These are phyloP conservation scores for Malus hybrid DNA, from an alignment of 331 rosid species.

Conservation along the genomic window DNA sequence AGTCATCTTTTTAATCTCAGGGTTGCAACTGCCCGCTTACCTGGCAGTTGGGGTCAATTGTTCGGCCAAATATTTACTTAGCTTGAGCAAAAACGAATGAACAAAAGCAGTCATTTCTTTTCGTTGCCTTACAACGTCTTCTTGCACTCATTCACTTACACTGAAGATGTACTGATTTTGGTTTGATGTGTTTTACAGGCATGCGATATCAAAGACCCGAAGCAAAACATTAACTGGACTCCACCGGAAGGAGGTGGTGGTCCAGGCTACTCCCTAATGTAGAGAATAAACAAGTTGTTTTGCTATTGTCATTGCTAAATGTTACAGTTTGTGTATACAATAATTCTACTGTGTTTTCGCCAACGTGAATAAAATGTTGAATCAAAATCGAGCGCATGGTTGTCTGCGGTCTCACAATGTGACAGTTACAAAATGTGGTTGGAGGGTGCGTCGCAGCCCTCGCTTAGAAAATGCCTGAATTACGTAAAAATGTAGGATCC, in stretches of 20 bases:
- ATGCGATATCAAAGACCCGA: constrained; percentile 85
- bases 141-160: neutral
- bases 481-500: neutral
- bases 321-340: neutral
- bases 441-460: too few relatives aligned
- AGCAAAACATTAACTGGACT: constrained; percentile 76
- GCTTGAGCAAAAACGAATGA: neutral
- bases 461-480: neutral
- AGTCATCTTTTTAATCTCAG: neutral
- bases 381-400: neutral
- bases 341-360: neutral
- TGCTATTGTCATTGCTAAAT: neutral
- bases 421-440: too few relatives aligned
- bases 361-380: neutral
- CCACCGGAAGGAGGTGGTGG: constrained; percentile 95
- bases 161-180: neutral
- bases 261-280: constrained; percentile 79
- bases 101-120: neutral
- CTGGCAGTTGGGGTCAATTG: neutral
- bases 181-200: constrained; percentile 36
- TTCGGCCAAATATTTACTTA: too few relatives aligned
- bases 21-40: neutral
- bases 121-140: neutral
- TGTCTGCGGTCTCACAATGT: neutral
- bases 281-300: constrained; percentile 4